Base-by-base conservation (phyloP, 108 stramenopile species). In the Pseudonitzschia pungens region DNA sequence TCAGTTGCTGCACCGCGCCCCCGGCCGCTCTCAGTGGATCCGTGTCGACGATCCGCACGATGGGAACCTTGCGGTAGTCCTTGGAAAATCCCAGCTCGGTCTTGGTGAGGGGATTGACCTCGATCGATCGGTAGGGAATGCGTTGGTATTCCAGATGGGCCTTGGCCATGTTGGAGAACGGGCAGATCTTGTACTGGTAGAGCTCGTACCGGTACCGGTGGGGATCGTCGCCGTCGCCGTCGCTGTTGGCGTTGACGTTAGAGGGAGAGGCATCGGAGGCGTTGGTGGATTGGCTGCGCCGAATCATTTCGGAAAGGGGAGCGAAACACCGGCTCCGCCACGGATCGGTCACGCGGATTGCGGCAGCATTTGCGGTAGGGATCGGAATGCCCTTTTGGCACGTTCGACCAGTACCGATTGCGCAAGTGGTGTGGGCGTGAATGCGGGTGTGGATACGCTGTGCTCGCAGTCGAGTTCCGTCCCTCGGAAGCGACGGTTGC, bases 41-140 rank as follows among this genome's bases (percentile, higher is more conserved):
- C 12, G 54, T 56, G 71, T 50, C 41, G 12, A 41, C 71, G 2
- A 92, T 63, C 6, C 81, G 50, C 36, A 94, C 90, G 43, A 98
- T 92, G 3, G 97, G 97, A 26, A 96, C 96, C 71, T 95, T 96
- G 63, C 71, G 80, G 70, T 97, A 97, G 36, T 89, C 83, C 15
- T 88, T 84, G 56, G 83, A 67, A 12, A 65, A 84, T 57, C 79
- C 85, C 54, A 96, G 63, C 70, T 98, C 97, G 0, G 81, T 73
- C 78, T 96, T 98, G 12, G 92, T 96, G 33, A 98, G 77, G 1
- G 97, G 97, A 73, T 98, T 98, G 15, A 98, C 97, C 79, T 98
- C 97, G 11, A 95, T 71, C 10, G 56, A 58, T 8, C 79, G 56
- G 58, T 89, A 89, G 33, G 84, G 71, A 24, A 84, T 76, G 20